Conservation (phyloP, 192 early-diverging fungal genomes). For the Chytriomyces confervae region DNA sequence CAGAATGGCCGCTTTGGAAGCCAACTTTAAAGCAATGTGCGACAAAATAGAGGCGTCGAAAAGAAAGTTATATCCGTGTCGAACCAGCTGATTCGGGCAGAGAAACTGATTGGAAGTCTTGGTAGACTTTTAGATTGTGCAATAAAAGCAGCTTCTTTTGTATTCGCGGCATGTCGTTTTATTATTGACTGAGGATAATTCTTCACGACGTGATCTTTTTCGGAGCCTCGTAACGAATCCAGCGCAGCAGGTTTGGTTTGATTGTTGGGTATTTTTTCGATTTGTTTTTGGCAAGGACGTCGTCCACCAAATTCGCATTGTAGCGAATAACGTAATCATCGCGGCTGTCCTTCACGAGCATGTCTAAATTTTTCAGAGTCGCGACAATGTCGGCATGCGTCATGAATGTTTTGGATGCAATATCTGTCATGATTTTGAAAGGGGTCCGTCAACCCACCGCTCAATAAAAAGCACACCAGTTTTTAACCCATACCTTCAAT, state of each 20-base stretch:
- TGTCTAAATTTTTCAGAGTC: constrained; percentile 48
- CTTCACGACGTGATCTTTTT: not conserved
- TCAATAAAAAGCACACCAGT: not conserved
- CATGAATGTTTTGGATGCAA: constrained; percentile 49
- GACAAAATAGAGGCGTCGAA: constrained; percentile 64
- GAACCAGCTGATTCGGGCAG: constrained; percentile 65
- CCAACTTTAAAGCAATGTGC: constrained; percentile 60
- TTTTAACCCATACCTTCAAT: not conserved
- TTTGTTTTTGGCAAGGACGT: constrained; percentile 24
- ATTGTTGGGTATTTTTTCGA: constrained; percentile 34
- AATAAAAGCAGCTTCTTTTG: constrained; percentile 58
- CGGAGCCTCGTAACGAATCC: constrained; percentile 23
- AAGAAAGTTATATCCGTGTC: constrained; percentile 67
- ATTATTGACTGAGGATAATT: too few species aligned
- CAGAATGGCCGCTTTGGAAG: constrained; percentile 59
- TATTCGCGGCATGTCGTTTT: too few species aligned
- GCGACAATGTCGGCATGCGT: constrained; percentile 53
- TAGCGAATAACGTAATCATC: constrained; percentile 50
- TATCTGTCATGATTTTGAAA: constrained; percentile 21
- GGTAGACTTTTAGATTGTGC: constrained; percentile 64
- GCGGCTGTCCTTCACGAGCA: constrained; percentile 50
- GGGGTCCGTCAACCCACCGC: too few species aligned
- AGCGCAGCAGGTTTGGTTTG: constrained; percentile 20
- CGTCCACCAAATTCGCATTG: constrained; percentile 31
- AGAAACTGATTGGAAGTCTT: constrained; percentile 65